These are phyloP conservation scores for Omphalotus olearius DNA, from an alignment of 1,284 basidiomycete genomes.

Conservation along the genomic window DNA sequence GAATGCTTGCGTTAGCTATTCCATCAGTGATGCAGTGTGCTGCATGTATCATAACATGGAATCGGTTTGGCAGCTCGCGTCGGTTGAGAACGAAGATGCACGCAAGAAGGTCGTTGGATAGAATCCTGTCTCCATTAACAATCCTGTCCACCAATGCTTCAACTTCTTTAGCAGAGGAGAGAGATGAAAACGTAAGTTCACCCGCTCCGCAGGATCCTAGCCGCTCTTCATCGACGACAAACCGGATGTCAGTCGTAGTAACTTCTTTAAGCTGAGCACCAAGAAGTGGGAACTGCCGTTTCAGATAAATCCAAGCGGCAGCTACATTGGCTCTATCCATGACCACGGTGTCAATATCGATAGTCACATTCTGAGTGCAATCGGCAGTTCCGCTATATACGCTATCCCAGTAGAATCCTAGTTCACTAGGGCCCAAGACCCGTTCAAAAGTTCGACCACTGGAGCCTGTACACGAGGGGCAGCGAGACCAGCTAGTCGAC, in stretches of 20 bases:
- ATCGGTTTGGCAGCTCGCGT: slow-evolving; percentile 26
- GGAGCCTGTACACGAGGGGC: too few species aligned
- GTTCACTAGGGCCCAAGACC: slow-evolving; percentile 36
- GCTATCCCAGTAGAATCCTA: slow-evolving; percentile 42
- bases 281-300: slow-evolving; percentile 43
- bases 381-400: slow-evolving; percentile 42
- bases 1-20: slow-evolving; percentile 36
- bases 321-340: slow-evolving; percentile 26
- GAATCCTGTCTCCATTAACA: slow-evolving; percentile 26
- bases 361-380: slow-evolving; percentile 32
- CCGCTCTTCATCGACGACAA: slow-evolving; percentile 33
- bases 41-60: slow-evolving; percentile 39
- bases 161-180: slow-evolving; percentile 29
- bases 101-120: slow-evolving; percentile 34
- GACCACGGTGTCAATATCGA: slow-evolving; percentile 20
- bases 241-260: slow-evolving; percentile 26
- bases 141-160: slow-evolving; percentile 25
- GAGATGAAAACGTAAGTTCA: slow-evolving; percentile 31
- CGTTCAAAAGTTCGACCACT: slow-evolving; percentile 28
- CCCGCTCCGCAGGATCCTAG: slow-evolving; percentile 25
- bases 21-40: slow-evolving; percentile 49
- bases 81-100: slow-evolving; percentile 33
- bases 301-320: slow-evolving; percentile 38
- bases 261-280: slow-evolving; percentile 32
- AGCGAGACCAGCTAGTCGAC: too few species aligned